These are phyloP conservation scores for Prillingera fragicola DNA, from an alignment of 1,284 basidiomycete species.

Conservation along the genomic window DNA sequence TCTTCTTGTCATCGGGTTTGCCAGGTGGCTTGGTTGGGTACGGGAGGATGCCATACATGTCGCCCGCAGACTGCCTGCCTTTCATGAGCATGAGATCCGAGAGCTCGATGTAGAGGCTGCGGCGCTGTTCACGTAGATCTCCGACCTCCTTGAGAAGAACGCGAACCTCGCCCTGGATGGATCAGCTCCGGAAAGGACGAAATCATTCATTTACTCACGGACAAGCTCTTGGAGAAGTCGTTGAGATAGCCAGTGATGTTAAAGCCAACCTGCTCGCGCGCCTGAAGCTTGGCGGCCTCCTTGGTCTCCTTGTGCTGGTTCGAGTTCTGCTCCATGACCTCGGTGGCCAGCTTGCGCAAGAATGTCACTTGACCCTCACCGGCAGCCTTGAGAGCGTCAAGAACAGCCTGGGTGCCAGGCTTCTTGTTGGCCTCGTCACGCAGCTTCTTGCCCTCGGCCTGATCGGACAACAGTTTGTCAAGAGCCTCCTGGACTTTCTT, in stretches of 20 bases:
- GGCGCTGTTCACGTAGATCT: constrained; percentile 42
- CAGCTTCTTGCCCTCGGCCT: constrained; percentile 44
- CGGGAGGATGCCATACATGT: constrained; percentile 46
- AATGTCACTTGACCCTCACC: constrained; percentile 41
- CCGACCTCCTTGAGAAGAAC: constrained; percentile 46
- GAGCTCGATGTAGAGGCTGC: constrained; percentile 46
- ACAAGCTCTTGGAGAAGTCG: neutral
- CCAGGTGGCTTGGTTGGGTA: constrained; percentile 37
- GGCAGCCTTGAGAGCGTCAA: constrained; percentile 42
- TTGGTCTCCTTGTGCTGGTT: constrained; percentile 45
- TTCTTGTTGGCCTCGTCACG: constrained; percentile 17
- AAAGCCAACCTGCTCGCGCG: constrained; percentile 47
- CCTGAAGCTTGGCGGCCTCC: constrained; percentile 34
- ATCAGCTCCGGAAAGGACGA: too few species aligned
- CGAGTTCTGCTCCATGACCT: constrained; percentile 45
- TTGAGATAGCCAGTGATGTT: constrained; percentile 43
- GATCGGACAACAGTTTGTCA: constrained; percentile 37
- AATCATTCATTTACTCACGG: too few species aligned
- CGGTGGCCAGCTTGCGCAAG: constrained; percentile 39
- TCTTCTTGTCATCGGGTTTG: constrained; percentile 26
- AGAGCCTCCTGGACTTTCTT: constrained; percentile 44
- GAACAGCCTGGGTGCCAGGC: constrained; percentile 37
- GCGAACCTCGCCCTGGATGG: constrained; percentile 34
- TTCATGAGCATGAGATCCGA: constrained; percentile 47
- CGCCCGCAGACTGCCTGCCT: constrained; percentile 43